phyloP scores from a whole-genome alignment of 495 filamentous ascomycete genomes.

The Parmelia sp. region DNA sequence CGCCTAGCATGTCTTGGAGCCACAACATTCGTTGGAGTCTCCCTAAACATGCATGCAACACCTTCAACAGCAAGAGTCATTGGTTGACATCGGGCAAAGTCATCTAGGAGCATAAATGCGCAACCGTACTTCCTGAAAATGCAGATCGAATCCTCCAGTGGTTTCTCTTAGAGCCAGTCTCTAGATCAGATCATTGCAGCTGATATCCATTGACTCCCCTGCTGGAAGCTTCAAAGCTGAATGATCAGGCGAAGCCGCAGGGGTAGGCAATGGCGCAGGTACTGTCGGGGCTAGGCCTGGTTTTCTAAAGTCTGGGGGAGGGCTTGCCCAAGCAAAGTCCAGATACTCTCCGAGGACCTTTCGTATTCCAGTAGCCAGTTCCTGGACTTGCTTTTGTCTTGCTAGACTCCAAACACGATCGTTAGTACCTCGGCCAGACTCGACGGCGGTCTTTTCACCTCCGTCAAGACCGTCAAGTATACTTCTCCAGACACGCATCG shows the following conservation, averaged over 20 bases:
- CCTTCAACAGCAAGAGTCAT: background rate
- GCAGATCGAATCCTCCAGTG: background rate
- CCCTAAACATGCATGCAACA: background rate
- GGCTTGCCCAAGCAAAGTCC: constrained; percentile 69
- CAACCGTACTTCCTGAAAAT: background rate
- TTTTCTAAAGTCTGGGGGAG: constrained; percentile 56
- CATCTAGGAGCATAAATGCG: background rate
- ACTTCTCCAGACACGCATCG: constrained; percentile 69
- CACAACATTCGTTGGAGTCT: background rate
- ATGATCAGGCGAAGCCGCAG: constrained; percentile 23
- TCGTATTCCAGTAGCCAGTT: constrained; percentile 56
- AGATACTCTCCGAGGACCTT: constrained; percentile 61
- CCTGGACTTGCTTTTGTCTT: constrained; percentile 52
- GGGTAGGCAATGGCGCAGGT: constrained; percentile 22
- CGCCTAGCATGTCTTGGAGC: background rate
- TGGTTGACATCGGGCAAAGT: background rate
- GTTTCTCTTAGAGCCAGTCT: background rate
- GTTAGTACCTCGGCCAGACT: constrained; percentile 31
- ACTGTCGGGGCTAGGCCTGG: constrained; percentile 18
- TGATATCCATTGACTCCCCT: constrained; percentile 16
- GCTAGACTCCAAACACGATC: constrained; percentile 56
- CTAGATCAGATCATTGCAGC: constrained; percentile 13
- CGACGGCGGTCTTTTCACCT: constrained; percentile 39
- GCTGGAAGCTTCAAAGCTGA: constrained; percentile 12
- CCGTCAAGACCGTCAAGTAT: constrained; percentile 61